phyloP scores from a whole-genome alignment of 306 rosid species.

The Pachyrhizus erosus region DNA sequence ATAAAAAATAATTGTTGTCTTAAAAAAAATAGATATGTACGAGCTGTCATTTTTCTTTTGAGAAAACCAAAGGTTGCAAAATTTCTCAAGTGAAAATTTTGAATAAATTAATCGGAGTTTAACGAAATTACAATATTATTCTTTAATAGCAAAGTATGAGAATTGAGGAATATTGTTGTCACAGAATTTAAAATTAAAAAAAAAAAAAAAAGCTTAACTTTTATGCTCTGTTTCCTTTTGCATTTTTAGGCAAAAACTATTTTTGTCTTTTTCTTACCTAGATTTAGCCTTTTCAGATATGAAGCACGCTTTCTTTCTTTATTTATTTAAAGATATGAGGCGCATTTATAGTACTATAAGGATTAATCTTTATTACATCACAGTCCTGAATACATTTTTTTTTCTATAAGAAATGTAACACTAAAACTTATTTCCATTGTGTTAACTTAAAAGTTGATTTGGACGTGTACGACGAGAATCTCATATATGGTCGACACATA shows the following conservation, averaged over 20 bases:
- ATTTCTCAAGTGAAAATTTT: not conserved
- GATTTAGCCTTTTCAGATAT: slow-evolving; percentile 37
- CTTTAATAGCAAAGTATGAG: not conserved
- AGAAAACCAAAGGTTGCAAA: not conserved
- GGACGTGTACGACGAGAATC: not conserved
- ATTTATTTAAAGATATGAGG: slow-evolving; percentile 16
- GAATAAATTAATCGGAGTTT: not conserved
- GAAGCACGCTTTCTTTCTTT: slow-evolving; percentile 24
- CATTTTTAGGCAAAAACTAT: slow-evolving; percentile 24
- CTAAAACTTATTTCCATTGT: not conserved
- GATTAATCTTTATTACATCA: slow-evolving; percentile 9
- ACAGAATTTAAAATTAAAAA: not conserved
- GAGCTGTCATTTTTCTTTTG: not conserved
- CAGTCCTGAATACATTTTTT: not conserved
- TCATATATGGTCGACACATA: not conserved
- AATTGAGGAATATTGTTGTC: not conserved
- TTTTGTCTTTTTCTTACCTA: slow-evolving; percentile 38
- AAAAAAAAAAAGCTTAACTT: not conserved
- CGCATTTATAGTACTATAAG: slow-evolving; percentile 2
- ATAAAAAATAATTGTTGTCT: too few species aligned
- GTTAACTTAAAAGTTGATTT: not conserved
- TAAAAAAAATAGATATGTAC: not conserved
- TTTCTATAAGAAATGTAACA: not conserved
- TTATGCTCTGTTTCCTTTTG: not conserved
- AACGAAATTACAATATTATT: not conserved